Percentiles rank a stretch among this genome's conserved stretches.
Evolutionary conservation across 331 rosid genomes (phyloP).

Genomic region (Acacia pycnantha): DNA sequence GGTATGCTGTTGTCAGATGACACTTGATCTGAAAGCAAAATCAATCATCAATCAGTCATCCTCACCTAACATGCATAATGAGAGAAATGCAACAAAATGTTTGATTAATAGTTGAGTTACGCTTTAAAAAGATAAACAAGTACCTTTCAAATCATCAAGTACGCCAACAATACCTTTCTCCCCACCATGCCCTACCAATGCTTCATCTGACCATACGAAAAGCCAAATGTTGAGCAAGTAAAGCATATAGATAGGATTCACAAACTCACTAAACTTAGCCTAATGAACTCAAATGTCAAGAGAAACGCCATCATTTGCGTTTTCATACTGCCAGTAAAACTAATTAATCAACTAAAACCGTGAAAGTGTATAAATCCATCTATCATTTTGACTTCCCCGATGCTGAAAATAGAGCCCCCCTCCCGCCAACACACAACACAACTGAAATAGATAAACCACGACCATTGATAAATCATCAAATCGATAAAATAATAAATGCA

Average conservation of each 20-base stretch:
- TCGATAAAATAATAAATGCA: background rate
- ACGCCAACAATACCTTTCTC: conserved; percentile 49
- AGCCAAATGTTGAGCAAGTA: conserved; percentile 10
- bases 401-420: background rate
- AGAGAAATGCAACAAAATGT: background rate
- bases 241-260: background rate
- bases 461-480: background rate
- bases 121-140: background rate
- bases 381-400: background rate
- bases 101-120: background rate
- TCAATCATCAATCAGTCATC: background rate
- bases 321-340: background rate
- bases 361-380: background rate
- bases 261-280: background rate
- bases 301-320: conserved; percentile 6
- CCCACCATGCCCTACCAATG: conserved; percentile 52
- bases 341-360: background rate
- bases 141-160: conserved; percentile 64
- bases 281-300: background rate
- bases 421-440: background rate
- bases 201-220: conserved; percentile 51
- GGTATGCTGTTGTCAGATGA: conserved; percentile 48
- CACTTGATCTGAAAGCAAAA: conserved; percentile 36
- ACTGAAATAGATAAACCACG: conserved; percentile 16
- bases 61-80: background rate